Conservation (phyloP, 257 asterid species). For the Sherardia arvensis region DNA sequence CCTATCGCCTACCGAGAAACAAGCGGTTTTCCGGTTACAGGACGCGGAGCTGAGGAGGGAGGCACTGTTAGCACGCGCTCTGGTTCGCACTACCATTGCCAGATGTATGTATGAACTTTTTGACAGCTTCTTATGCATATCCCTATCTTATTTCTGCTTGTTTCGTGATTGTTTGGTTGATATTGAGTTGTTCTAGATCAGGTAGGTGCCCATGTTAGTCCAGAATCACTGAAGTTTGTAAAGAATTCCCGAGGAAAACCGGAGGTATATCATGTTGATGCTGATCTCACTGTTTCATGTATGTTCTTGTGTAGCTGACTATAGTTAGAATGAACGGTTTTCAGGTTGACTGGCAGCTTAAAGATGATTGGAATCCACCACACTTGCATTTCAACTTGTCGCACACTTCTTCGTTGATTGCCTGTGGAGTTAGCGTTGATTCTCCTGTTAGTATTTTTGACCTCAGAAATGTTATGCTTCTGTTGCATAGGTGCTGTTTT, state of each 20-base stretch:
- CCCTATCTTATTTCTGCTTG: not conserved
- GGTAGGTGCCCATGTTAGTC: constrained; percentile 50
- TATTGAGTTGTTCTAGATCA: constrained; percentile 51
- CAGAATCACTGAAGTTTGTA: constrained; percentile 59
- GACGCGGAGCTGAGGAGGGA: constrained; percentile 57
- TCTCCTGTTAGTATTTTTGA: constrained; percentile 54
- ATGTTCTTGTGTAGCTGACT: constrained; percentile 1
- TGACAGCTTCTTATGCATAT: not conserved
- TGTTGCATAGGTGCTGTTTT: not conserved
- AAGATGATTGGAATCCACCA: constrained; percentile 38
- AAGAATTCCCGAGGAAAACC: constrained; percentile 81
- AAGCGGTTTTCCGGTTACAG: constrained; percentile 35
- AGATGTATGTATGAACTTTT: constrained; percentile 45
- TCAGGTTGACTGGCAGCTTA: constrained; percentile 62
- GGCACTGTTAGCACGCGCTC: constrained; percentile 62
- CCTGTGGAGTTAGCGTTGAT: constrained; percentile 62
- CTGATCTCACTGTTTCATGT: not conserved
- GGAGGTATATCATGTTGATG: constrained; percentile 38
- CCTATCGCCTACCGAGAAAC: constrained; percentile 64
- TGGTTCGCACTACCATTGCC: constrained; percentile 78
- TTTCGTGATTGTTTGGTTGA: not conserved
- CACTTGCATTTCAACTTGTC: constrained; percentile 78
- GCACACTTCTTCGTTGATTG: constrained; percentile 80
- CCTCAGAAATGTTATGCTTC: not conserved
- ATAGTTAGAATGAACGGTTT: constrained; percentile 9